These are phyloP conservation scores for Rasamsonia emersonii DNA, from an alignment of 2,329 filamentous ascomycete species.

Conservation along the genomic window DNA sequence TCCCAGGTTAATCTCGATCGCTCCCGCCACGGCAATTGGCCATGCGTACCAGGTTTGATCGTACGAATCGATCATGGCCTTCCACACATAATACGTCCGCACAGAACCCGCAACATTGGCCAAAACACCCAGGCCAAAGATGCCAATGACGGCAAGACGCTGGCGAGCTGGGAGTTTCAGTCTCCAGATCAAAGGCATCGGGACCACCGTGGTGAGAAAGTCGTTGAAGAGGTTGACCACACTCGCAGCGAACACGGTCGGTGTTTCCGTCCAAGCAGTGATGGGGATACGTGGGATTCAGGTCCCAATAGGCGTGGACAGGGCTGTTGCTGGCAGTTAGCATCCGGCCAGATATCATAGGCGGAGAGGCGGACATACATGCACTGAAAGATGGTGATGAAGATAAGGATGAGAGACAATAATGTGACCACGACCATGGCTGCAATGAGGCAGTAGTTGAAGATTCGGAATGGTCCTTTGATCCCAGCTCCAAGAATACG, in stretches of 20 bases:
- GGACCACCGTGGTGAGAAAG: constrained; percentile 25
- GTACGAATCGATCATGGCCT: constrained; percentile 22
- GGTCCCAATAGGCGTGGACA: constrained; percentile 16
- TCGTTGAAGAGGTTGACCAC: constrained; percentile 31
- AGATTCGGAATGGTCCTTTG: constrained; percentile 11
- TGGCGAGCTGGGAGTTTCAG: constrained; percentile 27
- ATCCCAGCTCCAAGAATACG: constrained; percentile 6
- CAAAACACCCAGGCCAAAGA: constrained; percentile 29
- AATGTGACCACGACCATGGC: constrained; percentile 24
- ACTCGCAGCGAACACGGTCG: constrained; percentile 26
- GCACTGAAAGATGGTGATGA: constrained; percentile 33
- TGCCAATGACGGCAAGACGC: constrained; percentile 28
- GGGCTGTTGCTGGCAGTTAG: constrained; percentile 17
- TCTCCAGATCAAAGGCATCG: constrained; percentile 34
- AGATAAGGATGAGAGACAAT: constrained; percentile 22
- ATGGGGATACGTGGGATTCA: constrained; percentile 12
- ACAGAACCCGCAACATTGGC: constrained; percentile 27
- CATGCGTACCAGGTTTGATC: constrained; percentile 28
- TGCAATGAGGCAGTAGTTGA: constrained; percentile 17
- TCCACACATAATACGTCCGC: constrained; percentile 27
- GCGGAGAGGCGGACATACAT: constrained; percentile 20
- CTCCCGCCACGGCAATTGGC: constrained; percentile 22
- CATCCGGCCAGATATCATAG: background rate
- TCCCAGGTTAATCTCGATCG: constrained; percentile 26
- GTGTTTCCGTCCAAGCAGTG: constrained; percentile 21